phyloP scores from a whole-genome alignment of 1,284 basidiomycete genomes.

The Chondrostereum purpureum region DNA sequence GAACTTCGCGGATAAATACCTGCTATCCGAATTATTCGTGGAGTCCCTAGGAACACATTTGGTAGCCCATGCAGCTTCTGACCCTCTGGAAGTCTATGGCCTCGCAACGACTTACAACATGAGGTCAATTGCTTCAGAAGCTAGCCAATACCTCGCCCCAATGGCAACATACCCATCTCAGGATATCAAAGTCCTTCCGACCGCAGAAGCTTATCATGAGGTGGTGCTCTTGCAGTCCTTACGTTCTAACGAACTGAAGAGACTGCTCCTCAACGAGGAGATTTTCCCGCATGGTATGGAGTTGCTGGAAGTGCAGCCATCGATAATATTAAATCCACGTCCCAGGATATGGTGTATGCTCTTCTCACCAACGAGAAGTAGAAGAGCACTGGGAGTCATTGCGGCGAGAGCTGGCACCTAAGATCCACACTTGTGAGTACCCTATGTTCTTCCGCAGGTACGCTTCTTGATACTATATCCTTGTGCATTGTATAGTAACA shows the following conservation, averaged over 20 bases:
- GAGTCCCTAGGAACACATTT: slow-evolving; percentile 43
- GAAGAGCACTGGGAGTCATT: slow-evolving; percentile 41
- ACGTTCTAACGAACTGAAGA: slow-evolving; percentile 42
- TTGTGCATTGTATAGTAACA: slow-evolving; percentile 33
- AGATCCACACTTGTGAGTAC: slow-evolving; percentile 45
- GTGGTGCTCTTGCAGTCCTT: slow-evolving; percentile 49
- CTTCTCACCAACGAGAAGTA: slow-evolving; percentile 37
- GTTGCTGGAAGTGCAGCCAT: slow-evolving; percentile 23
- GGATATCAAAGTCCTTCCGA: slow-evolving; percentile 47
- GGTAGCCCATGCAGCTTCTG: slow-evolving; percentile 40
- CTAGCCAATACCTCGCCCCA: slow-evolving; percentile 52
- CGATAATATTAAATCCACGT: slow-evolving; percentile 13
- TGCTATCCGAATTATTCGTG: slow-evolving; percentile 36
- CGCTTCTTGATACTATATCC: neutral
- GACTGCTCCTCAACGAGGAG: slow-evolving; percentile 45
- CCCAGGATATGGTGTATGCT: slow-evolving; percentile 55
- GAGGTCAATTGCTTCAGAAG: slow-evolving; percentile 40
- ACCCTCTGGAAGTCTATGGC: slow-evolving; percentile 52
- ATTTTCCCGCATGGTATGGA: slow-evolving; percentile 57
- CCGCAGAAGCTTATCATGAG: slow-evolving; percentile 51
- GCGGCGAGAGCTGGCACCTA: slow-evolving; percentile 33
- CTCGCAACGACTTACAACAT: slow-evolving; percentile 38
- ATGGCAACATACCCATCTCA: slow-evolving; percentile 44
- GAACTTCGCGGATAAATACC: slow-evolving; percentile 57
- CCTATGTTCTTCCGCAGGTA: too few species aligned